phyloP scores from a whole-genome alignment of 805 yeast species.

The Candida nemodendra region DNA sequence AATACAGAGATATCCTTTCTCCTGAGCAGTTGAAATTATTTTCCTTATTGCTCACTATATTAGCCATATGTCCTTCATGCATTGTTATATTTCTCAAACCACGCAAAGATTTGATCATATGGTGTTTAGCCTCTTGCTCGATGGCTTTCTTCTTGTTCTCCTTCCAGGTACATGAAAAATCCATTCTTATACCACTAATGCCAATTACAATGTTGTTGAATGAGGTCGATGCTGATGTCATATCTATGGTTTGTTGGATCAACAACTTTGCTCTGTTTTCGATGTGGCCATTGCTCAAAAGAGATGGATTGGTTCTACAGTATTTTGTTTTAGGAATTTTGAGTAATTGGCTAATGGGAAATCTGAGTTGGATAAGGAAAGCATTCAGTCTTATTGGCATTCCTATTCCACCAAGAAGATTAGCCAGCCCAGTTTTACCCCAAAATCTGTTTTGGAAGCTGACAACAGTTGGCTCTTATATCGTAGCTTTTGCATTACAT shows the following conservation, averaged over 20 bases:
- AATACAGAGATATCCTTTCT: constrained; percentile 58
- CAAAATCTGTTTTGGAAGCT: constrained; percentile 46
- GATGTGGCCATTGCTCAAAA: constrained; percentile 79
- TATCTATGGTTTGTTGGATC: constrained; percentile 84
- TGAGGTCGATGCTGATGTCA: constrained; percentile 53
- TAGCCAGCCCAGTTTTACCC: constrained; percentile 45
- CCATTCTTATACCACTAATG: constrained; percentile 81
- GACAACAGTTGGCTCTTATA: constrained; percentile 48
- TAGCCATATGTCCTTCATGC: constrained; percentile 57
- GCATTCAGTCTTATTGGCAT: constrained; percentile 21
- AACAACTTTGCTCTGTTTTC: constrained; percentile 82
- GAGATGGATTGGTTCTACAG: constrained; percentile 73
- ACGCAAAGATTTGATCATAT: constrained; percentile 49
- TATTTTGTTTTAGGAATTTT: constrained; percentile 58
- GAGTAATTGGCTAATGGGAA: constrained; percentile 80
- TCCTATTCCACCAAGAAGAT: constrained; percentile 25
- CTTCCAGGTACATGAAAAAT: constrained; percentile 95
- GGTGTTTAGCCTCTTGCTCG: constrained; percentile 80
- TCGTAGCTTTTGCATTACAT: constrained; percentile 51
- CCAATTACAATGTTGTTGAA: constrained; percentile 73
- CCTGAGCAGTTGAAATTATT: constrained; percentile 56
- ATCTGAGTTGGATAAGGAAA: constrained; percentile 53
- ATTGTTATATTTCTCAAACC: constrained; percentile 50
- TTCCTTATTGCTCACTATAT: constrained; percentile 53
- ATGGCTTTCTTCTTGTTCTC: constrained; percentile 88